Conservation (phyloP, 495 filamentous ascomycete genomes). For the Penicillium egyptiacum region DNA sequence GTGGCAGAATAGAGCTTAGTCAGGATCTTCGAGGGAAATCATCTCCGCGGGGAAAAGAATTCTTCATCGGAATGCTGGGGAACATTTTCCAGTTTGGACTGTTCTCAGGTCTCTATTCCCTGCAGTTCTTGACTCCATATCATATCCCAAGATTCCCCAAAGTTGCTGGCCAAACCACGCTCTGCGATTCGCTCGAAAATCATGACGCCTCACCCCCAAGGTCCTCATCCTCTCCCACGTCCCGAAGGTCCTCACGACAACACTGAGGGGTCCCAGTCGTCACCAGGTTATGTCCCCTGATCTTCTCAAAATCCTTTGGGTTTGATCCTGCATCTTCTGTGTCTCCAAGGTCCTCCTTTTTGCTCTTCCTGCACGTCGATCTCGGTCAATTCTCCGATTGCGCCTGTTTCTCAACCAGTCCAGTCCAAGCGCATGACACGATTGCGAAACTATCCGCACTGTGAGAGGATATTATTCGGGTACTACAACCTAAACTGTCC, state of each 20-base stretch:
- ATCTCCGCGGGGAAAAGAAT: conserved; percentile 11
- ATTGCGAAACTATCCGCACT: conserved; percentile 16
- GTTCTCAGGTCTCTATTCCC: neutral
- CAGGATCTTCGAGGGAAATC: neutral
- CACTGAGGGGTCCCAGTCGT: conserved; percentile 7
- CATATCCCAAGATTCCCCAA: neutral
- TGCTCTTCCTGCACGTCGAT: conserved; percentile 22
- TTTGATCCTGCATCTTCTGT: conserved; percentile 3
- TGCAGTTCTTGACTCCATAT: neutral
- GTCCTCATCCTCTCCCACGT: conserved; percentile 29
- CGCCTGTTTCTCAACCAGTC: conserved; percentile 11
- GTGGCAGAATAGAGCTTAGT: conserved; percentile 10
- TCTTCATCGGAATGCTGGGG: conserved; percentile 12
- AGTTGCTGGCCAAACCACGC: conserved; percentile 16
- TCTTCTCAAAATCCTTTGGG: conserved; percentile 7
- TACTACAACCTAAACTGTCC: neutral
- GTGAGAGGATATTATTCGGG: conserved; percentile 8
- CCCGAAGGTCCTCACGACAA: conserved; percentile 36
- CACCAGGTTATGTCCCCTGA: conserved; percentile 2
- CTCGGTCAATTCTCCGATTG: conserved; percentile 27
- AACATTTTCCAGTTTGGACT: neutral
- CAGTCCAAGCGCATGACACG: conserved; percentile 21
- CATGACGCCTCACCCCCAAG: conserved; percentile 38
- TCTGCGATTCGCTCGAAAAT: conserved; percentile 20
- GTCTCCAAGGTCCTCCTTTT: conserved; percentile 28